Base-by-base conservation (phyloP, 768 basidiomycete species). In the Clathrus columnatus region DNA sequence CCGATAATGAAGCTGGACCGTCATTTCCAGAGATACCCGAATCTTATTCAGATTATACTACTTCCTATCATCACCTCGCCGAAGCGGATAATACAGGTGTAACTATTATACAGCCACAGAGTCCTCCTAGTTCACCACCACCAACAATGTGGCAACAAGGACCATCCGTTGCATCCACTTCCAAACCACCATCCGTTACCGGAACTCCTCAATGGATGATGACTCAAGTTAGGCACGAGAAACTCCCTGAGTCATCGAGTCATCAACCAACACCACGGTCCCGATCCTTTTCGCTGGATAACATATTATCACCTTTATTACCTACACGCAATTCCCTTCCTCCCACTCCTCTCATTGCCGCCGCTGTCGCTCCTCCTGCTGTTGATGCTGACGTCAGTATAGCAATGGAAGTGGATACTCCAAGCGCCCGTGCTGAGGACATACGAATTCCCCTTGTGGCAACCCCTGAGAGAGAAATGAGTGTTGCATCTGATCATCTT, bases 1-100 rank as follows among this genome's bases (percentile, higher is more conserved):
- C 88, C 7, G 77, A 78, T 53, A 85, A 89, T 58, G 75, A 79
- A n/a, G 14, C n/a, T 8, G 36, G 36, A 36, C 36, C 36, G 14
- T 36, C 36, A 11, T 36, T 36, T 36, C 14, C 36, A 11, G 36
- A 36, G n/a, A 36, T 36, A 36, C n/a, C 36, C 4, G 36, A 8
- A n/a, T 8, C 36, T 14, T 36, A 36, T n/a, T 11, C 36, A 36
- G 36, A 36, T n/a, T 36, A 36, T n/a, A n/a, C 36, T 5, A 8
- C 36, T 14, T 36, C 36, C 4, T 36, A 32, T 32, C 30, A 32
- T 16, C 30, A 32, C 30, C 30, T 11, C 36, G n/a, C 36, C 36
- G n/a, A 11, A 36, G 36, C 36, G 11, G 7, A 36, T 36, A 36
- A 36, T n/a, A n/a, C 36, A 5, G 36, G n/a, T 3, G 4, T 36